Evolutionary conservation across 495 filamentous ascomycete genomes (phyloP).

Genomic region (Penicillium bovifimosum): DNA sequence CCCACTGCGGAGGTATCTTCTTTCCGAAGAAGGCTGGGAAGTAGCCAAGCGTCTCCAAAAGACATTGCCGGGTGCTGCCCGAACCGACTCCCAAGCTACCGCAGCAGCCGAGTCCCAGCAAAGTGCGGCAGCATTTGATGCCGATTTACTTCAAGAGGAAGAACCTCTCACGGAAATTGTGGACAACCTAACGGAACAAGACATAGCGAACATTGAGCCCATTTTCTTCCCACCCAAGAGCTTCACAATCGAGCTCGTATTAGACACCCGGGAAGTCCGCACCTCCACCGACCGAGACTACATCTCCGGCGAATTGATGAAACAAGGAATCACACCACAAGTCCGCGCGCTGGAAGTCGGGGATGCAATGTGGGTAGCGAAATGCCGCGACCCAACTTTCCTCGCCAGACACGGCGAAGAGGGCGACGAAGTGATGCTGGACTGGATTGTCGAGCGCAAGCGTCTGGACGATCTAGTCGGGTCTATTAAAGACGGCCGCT

Average conservation of each 20-base stretch:
- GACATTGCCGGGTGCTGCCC: slow-evolving; percentile 27
- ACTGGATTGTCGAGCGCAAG: slow-evolving; percentile 81
- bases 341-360: slow-evolving; percentile 67
- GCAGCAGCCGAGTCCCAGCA: not conserved
- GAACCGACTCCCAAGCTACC: slow-evolving; percentile 11
- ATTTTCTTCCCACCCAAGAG: slow-evolving; percentile 56
- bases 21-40: slow-evolving; percentile 78
- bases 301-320: slow-evolving; percentile 65
- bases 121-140: not conserved
- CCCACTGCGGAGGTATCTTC: slow-evolving; percentile 60
- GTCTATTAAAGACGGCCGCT: slow-evolving; percentile 78
- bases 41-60: slow-evolving; percentile 63
- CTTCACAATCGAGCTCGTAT: slow-evolving; percentile 68
- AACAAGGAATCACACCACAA: slow-evolving; percentile 58
- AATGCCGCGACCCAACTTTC: slow-evolving; percentile 53
- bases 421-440: slow-evolving; percentile 70
- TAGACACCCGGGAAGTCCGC: slow-evolving; percentile 75
- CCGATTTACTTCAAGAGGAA: not conserved
- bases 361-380: slow-evolving; percentile 78
- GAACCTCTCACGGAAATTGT: not conserved
- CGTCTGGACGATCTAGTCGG: slow-evolving; percentile 73
- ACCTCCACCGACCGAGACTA: slow-evolving; percentile 75
- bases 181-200: slow-evolving; percentile 3
- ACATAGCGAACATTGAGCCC: slow-evolving; percentile 31
- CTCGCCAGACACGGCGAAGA: slow-evolving; percentile 54